Evolutionary conservation across 305 asterid genomes (phyloP), one percentile per base, ranked within the genome.

Genomic region (Striga hermonthica): DNA sequence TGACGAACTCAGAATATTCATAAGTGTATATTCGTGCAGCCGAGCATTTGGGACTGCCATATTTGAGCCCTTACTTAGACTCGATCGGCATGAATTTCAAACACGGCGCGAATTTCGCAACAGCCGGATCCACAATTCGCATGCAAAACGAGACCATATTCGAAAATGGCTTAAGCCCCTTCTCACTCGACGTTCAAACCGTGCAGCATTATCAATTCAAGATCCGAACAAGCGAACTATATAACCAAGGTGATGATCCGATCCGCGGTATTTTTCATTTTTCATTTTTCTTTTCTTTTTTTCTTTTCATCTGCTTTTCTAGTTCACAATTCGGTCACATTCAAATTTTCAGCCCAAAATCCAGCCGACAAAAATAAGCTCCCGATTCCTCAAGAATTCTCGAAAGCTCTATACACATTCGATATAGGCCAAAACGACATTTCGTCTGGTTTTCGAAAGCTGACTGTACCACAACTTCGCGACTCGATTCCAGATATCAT

Each of bases 31-130:
- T 44, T 60, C 68, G 9, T 64, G 66, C 72, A 84, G 90, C 87
- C 9, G 85, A 84, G 76, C 79, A 77, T 60, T 70, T 84, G 72
- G 79, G 78, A 4, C 39, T 84, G n/a, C 81, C 85, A 10, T 75
- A 71, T 67, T 54, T 81, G 79, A 81, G 84, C 52, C 70, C 85
- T 4, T 81, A 81, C 43, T 71, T 84, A 40, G 85, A 84, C 52
- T 79, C 87, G 37, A 14, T 84, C 9, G 79, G 79, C n/a, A 11
- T 82, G 9, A 60, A 74, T 66, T 84, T 72, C 49, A 62, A 76
- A n/a, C 82, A 81, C 10, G 90, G 90, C 45, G 86, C 83, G 6
- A 81, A 81, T 63, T 83, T 83, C 43, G 89, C 89, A 0, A 55
- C 80, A 0, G 81, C 82, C 9, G 86, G 80, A 59, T 76, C 86